Evolutionary conservation across 371 early-diverging fungal species (phyloP).

Genomic region (Rhizomucor pusillus): DNA sequence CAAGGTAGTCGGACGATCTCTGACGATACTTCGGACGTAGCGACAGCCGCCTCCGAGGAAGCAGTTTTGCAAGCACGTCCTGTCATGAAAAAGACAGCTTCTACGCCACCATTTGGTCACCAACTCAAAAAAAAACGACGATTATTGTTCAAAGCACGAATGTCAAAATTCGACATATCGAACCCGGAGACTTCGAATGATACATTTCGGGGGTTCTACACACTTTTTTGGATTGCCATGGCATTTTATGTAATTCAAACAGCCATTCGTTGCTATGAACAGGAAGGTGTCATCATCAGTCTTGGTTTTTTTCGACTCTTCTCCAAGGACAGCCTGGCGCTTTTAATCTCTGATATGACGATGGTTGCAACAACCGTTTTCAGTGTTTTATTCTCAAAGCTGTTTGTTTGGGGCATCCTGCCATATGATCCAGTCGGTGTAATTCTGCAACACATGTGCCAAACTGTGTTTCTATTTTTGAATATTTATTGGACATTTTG

Average conservation of each 20-base stretch:
- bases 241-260: conserved; percentile 75
- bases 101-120: neutral
- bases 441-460: conserved; percentile 70
- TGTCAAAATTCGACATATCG: conserved; percentile 42
- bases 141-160: conserved; percentile 36
- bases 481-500: conserved; percentile 68
- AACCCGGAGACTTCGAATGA: conserved; percentile 47
- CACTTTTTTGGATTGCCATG: conserved; percentile 90
- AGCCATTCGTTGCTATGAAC: conserved; percentile 63
- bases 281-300: conserved; percentile 67
- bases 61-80: neutral
- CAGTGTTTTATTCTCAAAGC: conserved; percentile 60
- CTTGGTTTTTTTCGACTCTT: conserved; percentile 59
- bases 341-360: conserved; percentile 66
- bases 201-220: conserved; percentile 84
- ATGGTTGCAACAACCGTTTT: conserved; percentile 62
- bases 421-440: conserved; percentile 53
- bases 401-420: conserved; percentile 53
- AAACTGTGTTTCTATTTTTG: conserved; percentile 60
- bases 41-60: conserved; percentile 1
- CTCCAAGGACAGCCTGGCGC: conserved; percentile 61
- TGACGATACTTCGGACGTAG: conserved; percentile 2
- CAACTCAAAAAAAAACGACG: conserved; percentile 24
- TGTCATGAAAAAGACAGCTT: neutral
- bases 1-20: neutral